These are phyloP conservation scores for Chaetomium sp. DNA, from an alignment of 2,329 filamentous ascomycete genomes.

Conservation along the genomic window DNA sequence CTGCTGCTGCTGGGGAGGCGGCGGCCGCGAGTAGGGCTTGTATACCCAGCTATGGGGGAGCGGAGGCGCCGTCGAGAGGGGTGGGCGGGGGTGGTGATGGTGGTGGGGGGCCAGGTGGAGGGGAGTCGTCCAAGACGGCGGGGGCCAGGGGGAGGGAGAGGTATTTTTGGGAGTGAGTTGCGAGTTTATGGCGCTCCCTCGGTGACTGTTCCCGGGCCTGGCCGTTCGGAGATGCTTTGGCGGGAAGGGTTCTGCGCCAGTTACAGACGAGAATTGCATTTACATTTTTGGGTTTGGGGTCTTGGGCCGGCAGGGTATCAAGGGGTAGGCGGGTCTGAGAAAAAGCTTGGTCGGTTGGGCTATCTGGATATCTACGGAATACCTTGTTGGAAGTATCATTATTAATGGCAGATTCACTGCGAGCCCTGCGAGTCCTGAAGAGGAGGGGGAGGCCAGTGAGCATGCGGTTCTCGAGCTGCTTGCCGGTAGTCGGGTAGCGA, in stretches of 20 bases:
- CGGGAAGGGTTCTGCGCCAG: background rate
- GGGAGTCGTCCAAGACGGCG: slow-evolving; percentile 20
- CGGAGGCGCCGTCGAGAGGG: background rate
- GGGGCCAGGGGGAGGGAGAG: slow-evolving; percentile 14
- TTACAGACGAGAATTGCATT: background rate
- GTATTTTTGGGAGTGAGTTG: slow-evolving; percentile 32
- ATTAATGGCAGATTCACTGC: background rate
- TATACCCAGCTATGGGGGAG: background rate
- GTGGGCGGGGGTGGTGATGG: slow-evolving; percentile 2
- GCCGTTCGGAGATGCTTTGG: background rate
- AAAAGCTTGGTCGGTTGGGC: background rate
- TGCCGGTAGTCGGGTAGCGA: too few relatives aligned
- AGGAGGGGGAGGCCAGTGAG: background rate
- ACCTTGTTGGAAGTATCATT: background rate
- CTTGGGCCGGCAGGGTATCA: background rate
- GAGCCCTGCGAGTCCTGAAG: background rate
- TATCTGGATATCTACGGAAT: background rate
- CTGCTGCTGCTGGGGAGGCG: background rate
- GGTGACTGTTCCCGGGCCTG: background rate
- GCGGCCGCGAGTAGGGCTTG: background rate
- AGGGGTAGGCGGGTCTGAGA: background rate
- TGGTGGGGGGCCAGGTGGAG: background rate
- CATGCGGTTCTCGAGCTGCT: too few relatives aligned
- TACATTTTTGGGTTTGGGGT: background rate
- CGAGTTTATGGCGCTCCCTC: background rate